Percentiles rank a stretch among this genome's conserved stretches.
These are phyloP conservation scores for Fusarium pseudonygamai DNA, from an alignment of 2,329 filamentous ascomycete genomes.

Conservation along the genomic window DNA sequence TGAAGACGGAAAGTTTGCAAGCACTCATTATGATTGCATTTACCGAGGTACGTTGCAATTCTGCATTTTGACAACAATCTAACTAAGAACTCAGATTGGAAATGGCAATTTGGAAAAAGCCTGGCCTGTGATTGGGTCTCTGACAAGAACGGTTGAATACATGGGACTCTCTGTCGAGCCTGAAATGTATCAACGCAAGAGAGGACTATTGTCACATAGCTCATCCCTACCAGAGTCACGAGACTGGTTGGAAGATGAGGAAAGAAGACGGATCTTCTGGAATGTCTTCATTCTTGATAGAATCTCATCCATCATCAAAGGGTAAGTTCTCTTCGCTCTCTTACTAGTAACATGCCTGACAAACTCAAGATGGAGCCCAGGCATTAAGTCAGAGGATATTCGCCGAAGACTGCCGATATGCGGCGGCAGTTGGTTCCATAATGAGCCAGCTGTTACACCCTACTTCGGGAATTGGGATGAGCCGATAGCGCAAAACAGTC, in stretches of 20 bases:
- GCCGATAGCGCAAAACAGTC: too few relatives aligned
- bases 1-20: neutral
- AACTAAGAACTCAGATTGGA: neutral
- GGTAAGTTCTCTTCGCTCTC: neutral
- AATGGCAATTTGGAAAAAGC: neutral
- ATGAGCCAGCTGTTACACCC: neutral
- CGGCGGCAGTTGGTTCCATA: neutral
- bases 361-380: neutral
- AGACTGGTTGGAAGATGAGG: neutral
- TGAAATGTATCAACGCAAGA: neutral
- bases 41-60: rapidly evolving
- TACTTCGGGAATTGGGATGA: neutral
- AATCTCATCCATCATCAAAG: neutral
- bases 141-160: neutral
- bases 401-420: neutral
- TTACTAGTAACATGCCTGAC: neutral
- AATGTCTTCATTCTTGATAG: neutral
- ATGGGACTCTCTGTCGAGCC: neutral
- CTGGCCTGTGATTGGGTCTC: neutral
- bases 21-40: neutral
- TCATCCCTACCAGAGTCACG: neutral
- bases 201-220: neutral
- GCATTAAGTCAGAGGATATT: neutral
- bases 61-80: rapidly evolving
- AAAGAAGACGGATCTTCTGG: neutral